Evolutionary conservation across 176 grass and related monocot genomes (phyloP).

Genomic region (Rhipidocladum racemiflorum): DNA sequence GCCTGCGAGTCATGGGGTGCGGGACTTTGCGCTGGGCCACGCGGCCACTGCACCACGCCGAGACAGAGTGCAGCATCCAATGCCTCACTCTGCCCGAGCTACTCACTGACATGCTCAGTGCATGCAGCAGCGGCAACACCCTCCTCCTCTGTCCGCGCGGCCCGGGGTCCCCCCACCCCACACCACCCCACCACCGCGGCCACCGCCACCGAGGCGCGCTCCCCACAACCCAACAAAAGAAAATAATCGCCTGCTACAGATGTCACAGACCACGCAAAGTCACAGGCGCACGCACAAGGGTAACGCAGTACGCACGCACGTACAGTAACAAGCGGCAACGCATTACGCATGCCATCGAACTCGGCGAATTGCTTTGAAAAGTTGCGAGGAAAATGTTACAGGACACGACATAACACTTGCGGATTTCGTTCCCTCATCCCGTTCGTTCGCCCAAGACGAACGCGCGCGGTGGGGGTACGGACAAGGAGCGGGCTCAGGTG

Average conservation of each 20-base stretch:
- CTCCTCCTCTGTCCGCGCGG: not conserved
- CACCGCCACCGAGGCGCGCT: conserved; percentile 14
- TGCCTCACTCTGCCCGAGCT: conserved; percentile 43
- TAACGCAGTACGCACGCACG: not conserved
- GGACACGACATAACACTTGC: conserved; percentile 31
- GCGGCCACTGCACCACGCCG: conserved; percentile 28
- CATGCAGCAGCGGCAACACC: not conserved
- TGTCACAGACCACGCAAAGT: not conserved
- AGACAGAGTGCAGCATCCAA: conserved; percentile 42
- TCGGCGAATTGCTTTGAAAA: conserved; percentile 1
- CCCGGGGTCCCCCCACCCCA: not conserved
- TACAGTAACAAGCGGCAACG: not conserved
- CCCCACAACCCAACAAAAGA: conserved; percentile 34
- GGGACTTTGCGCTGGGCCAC: not conserved
- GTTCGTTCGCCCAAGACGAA: not conserved
- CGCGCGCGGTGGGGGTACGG: not conserved
- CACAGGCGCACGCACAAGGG: not conserved
- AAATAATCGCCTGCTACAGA: conserved; percentile 13
- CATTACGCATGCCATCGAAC: conserved; percentile 23
- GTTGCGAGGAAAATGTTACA: conserved; percentile 12
- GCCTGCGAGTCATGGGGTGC: not conserved
- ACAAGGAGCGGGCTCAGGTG: conserved; percentile 20
- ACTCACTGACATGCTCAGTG: conserved; percentile 38
- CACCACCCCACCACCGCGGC: not conserved
- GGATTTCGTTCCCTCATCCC: conserved; percentile 29